Evolutionary conservation across 192 early-diverging fungal genomes (phyloP).

Genomic region (Gryganskiella cystojenkinii): DNA sequence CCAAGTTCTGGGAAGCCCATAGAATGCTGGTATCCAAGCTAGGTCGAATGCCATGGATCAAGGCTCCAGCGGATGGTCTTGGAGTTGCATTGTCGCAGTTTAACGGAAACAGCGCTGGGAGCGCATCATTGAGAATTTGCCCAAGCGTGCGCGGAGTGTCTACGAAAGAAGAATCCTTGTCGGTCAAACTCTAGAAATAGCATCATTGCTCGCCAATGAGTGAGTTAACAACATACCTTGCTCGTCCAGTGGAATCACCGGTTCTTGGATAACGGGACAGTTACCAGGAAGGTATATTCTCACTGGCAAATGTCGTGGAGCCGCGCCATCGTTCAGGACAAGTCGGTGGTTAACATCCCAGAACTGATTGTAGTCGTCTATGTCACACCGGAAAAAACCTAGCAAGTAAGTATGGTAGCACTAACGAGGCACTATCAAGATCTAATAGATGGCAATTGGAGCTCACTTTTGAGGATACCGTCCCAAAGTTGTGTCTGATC

Average conservation of each 20-base stretch:
- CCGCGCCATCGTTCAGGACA: slow-evolving; percentile 50
- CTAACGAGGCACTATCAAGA: too few species aligned
- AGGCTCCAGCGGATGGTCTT: slow-evolving; percentile 43
- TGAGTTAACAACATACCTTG: slow-evolving; percentile 42
- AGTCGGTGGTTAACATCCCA: slow-evolving; percentile 71
- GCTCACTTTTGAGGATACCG: slow-evolving; percentile 66
- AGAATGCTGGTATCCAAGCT: slow-evolving; percentile 71
- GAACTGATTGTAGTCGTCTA: slow-evolving; percentile 59
- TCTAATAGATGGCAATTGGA: too few species aligned
- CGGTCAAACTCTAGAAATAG: too few species aligned
- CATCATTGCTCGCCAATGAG: too few species aligned
- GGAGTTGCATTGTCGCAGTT: slow-evolving; percentile 3
- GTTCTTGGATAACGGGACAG: slow-evolving; percentile 69
- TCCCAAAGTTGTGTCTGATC: slow-evolving; percentile 86
- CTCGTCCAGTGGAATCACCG: slow-evolving; percentile 55
- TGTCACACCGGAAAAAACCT: slow-evolving; percentile 23
- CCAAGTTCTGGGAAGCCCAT: slow-evolving; percentile 78
- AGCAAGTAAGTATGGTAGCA: background rate
- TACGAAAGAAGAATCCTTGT: slow-evolving; percentile 2
- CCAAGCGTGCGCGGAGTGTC: slow-evolving; percentile 40
- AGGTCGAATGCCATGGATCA: slow-evolving; percentile 75
- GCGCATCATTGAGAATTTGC: slow-evolving; percentile 58
- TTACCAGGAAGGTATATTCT: slow-evolving; percentile 66
- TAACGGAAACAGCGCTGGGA: slow-evolving; percentile 55
- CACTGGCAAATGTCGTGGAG: slow-evolving; percentile 62